These are phyloP conservation scores for Solanum raphanifolium DNA, from an alignment of 257 asterid genomes.

Conservation along the genomic window DNA sequence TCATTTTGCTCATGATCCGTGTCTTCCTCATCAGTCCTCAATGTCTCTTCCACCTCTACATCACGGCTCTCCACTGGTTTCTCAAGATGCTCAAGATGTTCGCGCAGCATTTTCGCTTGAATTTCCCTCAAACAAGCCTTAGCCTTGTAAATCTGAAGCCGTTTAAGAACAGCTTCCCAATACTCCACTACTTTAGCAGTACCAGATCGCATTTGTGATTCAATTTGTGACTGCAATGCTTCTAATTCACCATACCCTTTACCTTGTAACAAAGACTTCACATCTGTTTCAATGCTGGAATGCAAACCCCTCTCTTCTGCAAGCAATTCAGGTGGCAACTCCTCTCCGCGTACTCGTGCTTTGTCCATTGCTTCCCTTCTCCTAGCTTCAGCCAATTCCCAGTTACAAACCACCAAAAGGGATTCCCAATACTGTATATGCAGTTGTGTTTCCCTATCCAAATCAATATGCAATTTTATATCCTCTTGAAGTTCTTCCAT, in stretches of 20 bases:
- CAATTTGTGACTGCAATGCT: slow-evolving; percentile 56
- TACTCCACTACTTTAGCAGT: slow-evolving; percentile 86
- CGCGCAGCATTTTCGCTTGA: slow-evolving; percentile 71
- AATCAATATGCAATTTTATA: slow-evolving; percentile 86
- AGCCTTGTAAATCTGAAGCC: slow-evolving; percentile 86
- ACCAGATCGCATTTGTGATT: slow-evolving; percentile 86
- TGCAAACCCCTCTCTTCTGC: slow-evolving; percentile 91
- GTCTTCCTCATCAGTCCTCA: slow-evolving; percentile 35
- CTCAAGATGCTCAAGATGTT: slow-evolving; percentile 63
- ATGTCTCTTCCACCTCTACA: slow-evolving; percentile 18
- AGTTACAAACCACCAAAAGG: slow-evolving; percentile 72
- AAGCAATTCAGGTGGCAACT: slow-evolving; percentile 63
- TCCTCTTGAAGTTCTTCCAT: slow-evolving; percentile 92
- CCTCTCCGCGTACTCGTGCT: slow-evolving; percentile 92
- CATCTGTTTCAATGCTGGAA: slow-evolving; percentile 72
- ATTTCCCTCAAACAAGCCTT: slow-evolving; percentile 90
- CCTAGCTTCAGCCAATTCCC: slow-evolving; percentile 85
- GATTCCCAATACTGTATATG: slow-evolving; percentile 92
- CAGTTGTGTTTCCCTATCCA: slow-evolving; percentile 78
- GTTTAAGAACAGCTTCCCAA: slow-evolving; percentile 89
- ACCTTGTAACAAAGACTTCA: slow-evolving; percentile 57
- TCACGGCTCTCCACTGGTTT: slow-evolving; percentile 31
- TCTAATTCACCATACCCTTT: slow-evolving; percentile 55
- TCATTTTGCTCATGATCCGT: slow-evolving; percentile 12
- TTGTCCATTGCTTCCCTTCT: slow-evolving; percentile 84